phyloP scores from a whole-genome alignment of 164 flowering plant species.

The Macadamia tetraphylla region DNA sequence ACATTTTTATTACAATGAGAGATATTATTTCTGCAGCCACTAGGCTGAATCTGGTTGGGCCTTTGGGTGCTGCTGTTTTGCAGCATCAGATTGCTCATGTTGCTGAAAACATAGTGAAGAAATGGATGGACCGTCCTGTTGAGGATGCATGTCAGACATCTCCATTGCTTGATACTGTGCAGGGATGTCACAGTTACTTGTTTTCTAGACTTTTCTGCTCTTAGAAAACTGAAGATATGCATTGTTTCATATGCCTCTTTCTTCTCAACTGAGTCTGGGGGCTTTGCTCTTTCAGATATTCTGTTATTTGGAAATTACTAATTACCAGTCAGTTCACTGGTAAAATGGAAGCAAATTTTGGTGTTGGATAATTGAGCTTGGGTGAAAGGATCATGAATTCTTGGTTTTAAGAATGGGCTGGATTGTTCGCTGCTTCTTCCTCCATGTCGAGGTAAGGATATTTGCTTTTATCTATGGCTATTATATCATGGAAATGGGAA shows the following conservation, averaged over 20 bases:
- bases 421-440: no score
- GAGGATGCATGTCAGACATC: slow-evolving; percentile 84
- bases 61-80: slow-evolving; percentile 72
- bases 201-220: slow-evolving; percentile 88
- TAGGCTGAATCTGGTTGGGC: slow-evolving; percentile 86
- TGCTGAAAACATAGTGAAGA: slow-evolving; percentile 60
- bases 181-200: slow-evolving; percentile 85
- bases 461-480: no score
- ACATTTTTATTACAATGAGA: slow-evolving; percentile 85
- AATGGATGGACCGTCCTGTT: slow-evolving; percentile 61
- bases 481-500: no score
- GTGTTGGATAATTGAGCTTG: no score
- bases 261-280: not conserved
- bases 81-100: slow-evolving; percentile 71
- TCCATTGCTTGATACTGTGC: slow-evolving; percentile 80
- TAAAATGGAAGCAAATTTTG: no score
- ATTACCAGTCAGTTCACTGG: no score
- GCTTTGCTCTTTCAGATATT: not conserved
- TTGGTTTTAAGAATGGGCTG: no score
- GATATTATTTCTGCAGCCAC: slow-evolving; percentile 93
- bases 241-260: no score
- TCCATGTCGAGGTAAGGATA: no score
- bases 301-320: not conserved
- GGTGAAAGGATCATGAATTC: no score
- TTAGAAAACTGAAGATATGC: slow-evolving; percentile 21